These are phyloP conservation scores for Tylopilus vinaceipallidus DNA, from an alignment of 768 basidiomycete genomes.

Conservation along the genomic window DNA sequence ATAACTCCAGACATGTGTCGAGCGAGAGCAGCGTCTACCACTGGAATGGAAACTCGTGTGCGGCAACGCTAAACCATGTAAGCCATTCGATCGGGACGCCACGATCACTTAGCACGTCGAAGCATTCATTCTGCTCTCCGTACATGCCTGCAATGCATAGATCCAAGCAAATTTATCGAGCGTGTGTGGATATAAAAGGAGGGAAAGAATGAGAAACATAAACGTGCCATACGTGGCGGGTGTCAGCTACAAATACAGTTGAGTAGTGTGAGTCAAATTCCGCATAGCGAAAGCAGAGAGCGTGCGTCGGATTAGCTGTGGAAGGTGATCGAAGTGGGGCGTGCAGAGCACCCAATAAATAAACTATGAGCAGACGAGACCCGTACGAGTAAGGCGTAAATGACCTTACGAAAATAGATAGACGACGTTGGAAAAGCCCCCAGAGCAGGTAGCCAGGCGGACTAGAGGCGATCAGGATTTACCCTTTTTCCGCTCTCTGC, in stretches of 20 bases:
- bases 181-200: background rate
- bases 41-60: background rate
- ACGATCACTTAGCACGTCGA: slow-evolving; percentile 2
- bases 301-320: background rate
- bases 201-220: background rate
- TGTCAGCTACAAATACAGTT: slow-evolving; percentile 23
- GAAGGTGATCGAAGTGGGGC: slow-evolving; percentile 8
- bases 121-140: slow-evolving; percentile 6
- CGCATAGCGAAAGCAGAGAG: background rate
- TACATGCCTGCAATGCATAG: slow-evolving; percentile 19
- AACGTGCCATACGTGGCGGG: slow-evolving; percentile 11
- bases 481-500: slow-evolving; percentile 74
- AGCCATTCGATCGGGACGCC: background rate
- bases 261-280: slow-evolving; percentile 13
- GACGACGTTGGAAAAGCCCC: slow-evolving; percentile 3
- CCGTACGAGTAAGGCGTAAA: slow-evolving; percentile 6
- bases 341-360: slow-evolving; percentile 17
- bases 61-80: background rate
- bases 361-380: slow-evolving; percentile 10
- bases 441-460: no score
- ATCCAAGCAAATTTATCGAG: slow-evolving; percentile 20
- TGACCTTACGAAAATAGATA: slow-evolving; percentile 17
- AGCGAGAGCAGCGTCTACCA: background rate
- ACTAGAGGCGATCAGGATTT: slow-evolving; percentile 49
- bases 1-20: no score